A percentile compares a stretch with the other conserved stretches of the same genome.
These are phyloP conservation scores for Daldinia sp. DNA, from an alignment of 2,329 filamentous ascomycete genomes.

Conservation along the genomic window DNA sequence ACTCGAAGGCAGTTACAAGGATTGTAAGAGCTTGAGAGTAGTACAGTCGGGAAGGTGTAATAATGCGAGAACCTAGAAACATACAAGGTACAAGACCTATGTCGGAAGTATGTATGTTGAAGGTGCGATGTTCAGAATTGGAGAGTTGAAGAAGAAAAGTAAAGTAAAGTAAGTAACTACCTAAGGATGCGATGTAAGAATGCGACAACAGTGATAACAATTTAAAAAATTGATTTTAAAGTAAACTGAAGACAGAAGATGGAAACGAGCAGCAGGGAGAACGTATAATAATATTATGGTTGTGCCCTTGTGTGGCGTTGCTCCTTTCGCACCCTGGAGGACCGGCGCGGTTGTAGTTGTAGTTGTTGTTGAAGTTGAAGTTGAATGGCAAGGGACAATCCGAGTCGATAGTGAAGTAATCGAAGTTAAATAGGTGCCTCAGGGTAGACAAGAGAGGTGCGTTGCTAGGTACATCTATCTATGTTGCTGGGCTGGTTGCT, in stretches of 20 bases:
- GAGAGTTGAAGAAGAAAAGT: neutral
- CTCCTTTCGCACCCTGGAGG: neutral
- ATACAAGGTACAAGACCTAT: neutral
- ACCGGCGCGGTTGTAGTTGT: neutral
- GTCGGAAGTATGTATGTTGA: neutral
- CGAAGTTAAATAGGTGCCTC: neutral
- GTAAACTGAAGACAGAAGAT: neutral
- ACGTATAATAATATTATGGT: neutral
- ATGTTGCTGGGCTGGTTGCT: neutral
- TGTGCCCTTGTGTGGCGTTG: constrained; percentile 2
- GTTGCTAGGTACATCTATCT: neutral
- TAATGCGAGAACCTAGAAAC: neutral
- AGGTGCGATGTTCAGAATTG: neutral
- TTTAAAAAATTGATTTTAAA: neutral
- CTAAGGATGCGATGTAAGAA: neutral
- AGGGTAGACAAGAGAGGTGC: neutral
- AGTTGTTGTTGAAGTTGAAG: neutral
- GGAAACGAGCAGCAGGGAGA: neutral
- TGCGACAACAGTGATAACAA: neutral
- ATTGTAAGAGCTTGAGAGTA: neutral
- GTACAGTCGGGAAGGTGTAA: neutral
- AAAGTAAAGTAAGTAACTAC: too few relatives aligned
- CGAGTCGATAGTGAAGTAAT: neutral
- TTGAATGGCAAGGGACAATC: neutral
- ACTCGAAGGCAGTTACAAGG: constrained; percentile 1